These are phyloP conservation scores for Opeltia flavorubescens DNA, from an alignment of 495 filamentous ascomycete genomes.

Conservation along the genomic window DNA sequence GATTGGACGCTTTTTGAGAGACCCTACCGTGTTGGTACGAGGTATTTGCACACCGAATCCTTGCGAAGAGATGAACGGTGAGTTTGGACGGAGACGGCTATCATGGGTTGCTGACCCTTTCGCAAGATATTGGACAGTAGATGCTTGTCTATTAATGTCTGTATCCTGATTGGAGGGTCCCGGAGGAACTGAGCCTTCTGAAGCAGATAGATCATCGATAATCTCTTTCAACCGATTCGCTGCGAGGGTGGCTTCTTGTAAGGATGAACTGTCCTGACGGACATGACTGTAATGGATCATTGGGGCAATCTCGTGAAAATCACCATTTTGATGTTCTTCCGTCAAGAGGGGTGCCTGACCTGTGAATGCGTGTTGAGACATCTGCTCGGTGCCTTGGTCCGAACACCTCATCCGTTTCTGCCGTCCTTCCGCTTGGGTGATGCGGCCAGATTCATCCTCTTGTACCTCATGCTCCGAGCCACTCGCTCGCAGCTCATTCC, in stretches of 20 bases:
- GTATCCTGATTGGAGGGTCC: constrained; percentile 18
- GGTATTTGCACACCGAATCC: too few species aligned
- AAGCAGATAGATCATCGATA: constrained; percentile 15
- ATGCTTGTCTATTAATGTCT: constrained; percentile 27
- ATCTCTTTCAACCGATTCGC: constrained; percentile 11
- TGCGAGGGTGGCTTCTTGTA: constrained; percentile 8
- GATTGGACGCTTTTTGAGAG: too few species aligned
- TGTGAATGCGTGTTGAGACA: too few species aligned
- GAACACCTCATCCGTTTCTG: constrained; percentile 56
- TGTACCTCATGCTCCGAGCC: constrained; percentile 34
- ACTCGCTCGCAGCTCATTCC: constrained; percentile 25
- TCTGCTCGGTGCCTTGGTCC: constrained; percentile 46
- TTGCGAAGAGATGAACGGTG: too few species aligned
- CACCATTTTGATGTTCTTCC: too few species aligned
- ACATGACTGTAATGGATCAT: background rate
- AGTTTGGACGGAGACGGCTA: constrained; percentile 18
- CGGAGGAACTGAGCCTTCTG: constrained; percentile 9
- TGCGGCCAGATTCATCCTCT: constrained; percentile 27
- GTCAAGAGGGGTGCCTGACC: too few species aligned
- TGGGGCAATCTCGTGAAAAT: too few species aligned
- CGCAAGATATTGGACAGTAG: constrained; percentile 26
- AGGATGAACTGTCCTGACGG: constrained; percentile 1
- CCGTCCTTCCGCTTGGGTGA: constrained; percentile 40
- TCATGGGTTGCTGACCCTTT: constrained; percentile 25
- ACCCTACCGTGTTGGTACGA: too few species aligned